Evolutionary conservation across 495 filamentous ascomycete species (phyloP), one percentile per base, ranked within the genome.

Genomic region (Neurospora sp.): DNA sequence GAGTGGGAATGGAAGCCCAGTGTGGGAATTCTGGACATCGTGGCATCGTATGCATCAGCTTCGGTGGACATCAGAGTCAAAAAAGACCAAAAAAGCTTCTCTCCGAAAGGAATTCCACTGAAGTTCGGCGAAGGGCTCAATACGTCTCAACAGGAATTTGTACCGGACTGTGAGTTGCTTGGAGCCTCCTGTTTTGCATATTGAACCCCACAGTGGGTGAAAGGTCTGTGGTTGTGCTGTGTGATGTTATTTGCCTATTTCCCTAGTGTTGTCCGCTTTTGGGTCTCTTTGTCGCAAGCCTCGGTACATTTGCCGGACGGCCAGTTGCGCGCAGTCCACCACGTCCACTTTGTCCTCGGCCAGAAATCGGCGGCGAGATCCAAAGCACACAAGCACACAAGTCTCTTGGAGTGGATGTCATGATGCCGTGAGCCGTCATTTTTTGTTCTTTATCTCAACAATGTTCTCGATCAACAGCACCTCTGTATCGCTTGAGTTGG

Each of bases 301-400:
- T 79, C 77, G 77, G 77, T 73, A 74, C 70, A 74, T 76, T 71
- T 73, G 28, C 77, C 74, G 74, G 69, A 59, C 24, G 31, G 54
- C 28, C 24, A 59, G 48, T 21, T 24, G 19, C 48, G 48, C 48
- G 48, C 48, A 59, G 48, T 59, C 48, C 48, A 59, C 24, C 48
- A 31, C 48, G 48, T 59, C 48, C 48, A 59, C 48, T 59, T 59
- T 59, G 28, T 66, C 54, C 54, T 66, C 54, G 54, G 54, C 54
- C 28, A 66, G 54, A 9, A 66, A 66, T 34, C 54, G 28, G 54
- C 28, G 28, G 54, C 54, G 54, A 66, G 15, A 36, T 66, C 28
- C 13, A 62, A 62, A 28, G 54, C 24, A 28, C 48, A 28, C 48
- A 28, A 42, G 40, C 40, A 19, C 45, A 24, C 45, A 54, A 48